A percentile compares a stretch with the other conserved stretches of the same genome.
These are phyloP conservation scores for Astathelohania contejeani DNA, from an alignment of 371 early-diverging fungal species.

Conservation along the genomic window DNA sequence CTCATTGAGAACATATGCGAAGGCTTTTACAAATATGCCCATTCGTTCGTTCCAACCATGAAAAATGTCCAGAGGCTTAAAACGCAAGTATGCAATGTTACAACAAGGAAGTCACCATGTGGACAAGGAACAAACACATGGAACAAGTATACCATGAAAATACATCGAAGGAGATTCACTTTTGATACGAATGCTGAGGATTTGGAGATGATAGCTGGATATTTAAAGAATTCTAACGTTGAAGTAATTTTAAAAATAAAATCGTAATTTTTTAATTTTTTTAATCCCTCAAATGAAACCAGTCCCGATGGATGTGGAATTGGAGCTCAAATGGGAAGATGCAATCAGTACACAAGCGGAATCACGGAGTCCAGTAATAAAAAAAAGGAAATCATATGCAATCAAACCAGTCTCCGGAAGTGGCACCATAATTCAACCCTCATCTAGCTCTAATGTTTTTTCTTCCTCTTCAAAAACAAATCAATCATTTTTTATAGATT, in stretches of 20 bases:
- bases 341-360: too few species aligned
- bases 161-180: constrained; percentile 32
- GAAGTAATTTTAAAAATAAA: constrained; percentile 19
- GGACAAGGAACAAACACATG: constrained; percentile 48
- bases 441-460: too few species aligned
- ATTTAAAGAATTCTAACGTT: constrained; percentile 31
- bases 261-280: too few species aligned
- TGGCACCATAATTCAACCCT: too few species aligned
- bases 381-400: too few species aligned
- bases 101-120: constrained; percentile 46
- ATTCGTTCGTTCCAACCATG: constrained; percentile 5
- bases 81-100: constrained; percentile 22
- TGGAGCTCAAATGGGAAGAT: not conserved
- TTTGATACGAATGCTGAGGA: constrained; percentile 12
- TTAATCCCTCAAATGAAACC: too few species aligned
- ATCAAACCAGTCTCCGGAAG: too few species aligned
- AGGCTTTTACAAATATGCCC: constrained; percentile 31
- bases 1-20: constrained; percentile 15
- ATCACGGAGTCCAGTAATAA: too few species aligned
- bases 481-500: too few species aligned
- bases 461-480: too few species aligned
- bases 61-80: constrained; percentile 12
- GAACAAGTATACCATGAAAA: constrained; percentile 29
- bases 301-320: not conserved
- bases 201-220: constrained; percentile 22